Evolutionary conservation across 257 asterid genomes (phyloP), one percentile per base, ranked within the genome.

Genomic region (Datura wrightii): DNA sequence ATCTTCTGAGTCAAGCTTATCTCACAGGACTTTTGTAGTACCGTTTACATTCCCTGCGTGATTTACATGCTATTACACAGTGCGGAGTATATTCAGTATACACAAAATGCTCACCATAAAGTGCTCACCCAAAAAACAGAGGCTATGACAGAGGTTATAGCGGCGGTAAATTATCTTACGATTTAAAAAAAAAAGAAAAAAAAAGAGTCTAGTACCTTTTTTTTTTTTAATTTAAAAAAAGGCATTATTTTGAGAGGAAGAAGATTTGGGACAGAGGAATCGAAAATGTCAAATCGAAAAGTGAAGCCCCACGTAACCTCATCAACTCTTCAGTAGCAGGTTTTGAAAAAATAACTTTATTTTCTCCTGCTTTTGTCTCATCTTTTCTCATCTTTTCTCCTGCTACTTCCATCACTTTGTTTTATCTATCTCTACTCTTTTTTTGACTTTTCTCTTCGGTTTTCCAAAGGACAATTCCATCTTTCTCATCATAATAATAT

Each of bases 201-300:
- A 24, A 1, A 24, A 24, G 31, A 24, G 1, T 24, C 31, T 1
- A 24, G 31, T 24, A 24, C 31, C 31, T 24, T 24, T 24, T 24
- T 24, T 1, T 24, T 24, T 24, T 24, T 24, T n/a, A n/a, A 24
- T 24, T 39, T 39, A 0, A 39, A 39, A 39, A 39, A 2, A 39
- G 42, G 42, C 52, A 46, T 53, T 53, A 13, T 16, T 56, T 18
- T 56, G 10, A 19, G 6, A 60, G 14, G 67, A 8, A 8, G 79
- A 71, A 71, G 79, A 71, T 71, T 71, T 71, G 60, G 14, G 39
- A 71, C 83, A 87, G 31, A 79, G 81, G 81, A 80, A 87, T 84
- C 83, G 34, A 5, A 84, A 60, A 84, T 80, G 89, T 84, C 89
- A 60, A 87, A 87, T 84, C 83, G 56, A 53, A 80, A 50, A 67